Evolutionary conservation across 768 basidiomycete genomes (phyloP).

Genomic region (Candolleomyces aberdarensis): DNA sequence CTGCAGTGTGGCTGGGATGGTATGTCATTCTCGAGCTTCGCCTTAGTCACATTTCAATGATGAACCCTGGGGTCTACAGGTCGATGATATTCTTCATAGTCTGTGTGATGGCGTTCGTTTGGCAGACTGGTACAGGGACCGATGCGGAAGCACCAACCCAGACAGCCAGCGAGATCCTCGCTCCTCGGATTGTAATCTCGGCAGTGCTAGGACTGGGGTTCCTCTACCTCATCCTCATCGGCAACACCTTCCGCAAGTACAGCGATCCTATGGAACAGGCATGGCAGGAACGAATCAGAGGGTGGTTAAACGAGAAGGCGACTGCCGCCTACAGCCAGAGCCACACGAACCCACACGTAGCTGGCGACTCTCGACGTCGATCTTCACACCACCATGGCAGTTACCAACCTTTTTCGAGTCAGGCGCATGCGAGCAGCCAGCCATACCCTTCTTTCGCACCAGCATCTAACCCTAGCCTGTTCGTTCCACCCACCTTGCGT

Average conservation of each 20-base stretch:
- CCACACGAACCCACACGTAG: no score
- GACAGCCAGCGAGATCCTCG: constrained; percentile 25
- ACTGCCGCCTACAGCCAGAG: neutral
- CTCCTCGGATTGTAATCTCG: constrained; percentile 41
- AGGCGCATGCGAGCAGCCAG: no score
- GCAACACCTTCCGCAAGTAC: constrained; percentile 43
- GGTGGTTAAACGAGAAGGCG: neutral
- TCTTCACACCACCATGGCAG: no score
- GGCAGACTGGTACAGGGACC: constrained; percentile 48
- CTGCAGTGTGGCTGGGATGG: constrained; percentile 62
- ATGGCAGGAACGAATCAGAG: constrained; percentile 8
- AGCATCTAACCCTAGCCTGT: no score
- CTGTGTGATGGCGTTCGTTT: constrained; percentile 59
- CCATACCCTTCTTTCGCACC: no score
- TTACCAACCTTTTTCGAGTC: no score
- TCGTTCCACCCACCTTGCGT: no score
- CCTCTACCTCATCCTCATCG: constrained; percentile 41
- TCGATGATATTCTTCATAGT: constrained; percentile 56
- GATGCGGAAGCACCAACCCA: constrained; percentile 23
- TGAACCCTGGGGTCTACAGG: constrained; percentile 23
- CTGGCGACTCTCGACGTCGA: no score
- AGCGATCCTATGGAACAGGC: constrained; percentile 22
- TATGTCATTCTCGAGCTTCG: constrained; percentile 13
- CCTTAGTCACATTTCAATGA: neutral
- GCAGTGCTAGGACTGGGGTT: constrained; percentile 39